These are phyloP conservation scores for Alternaria triticina DNA, from an alignment of 2,329 filamentous ascomycete genomes.

Conservation along the genomic window DNA sequence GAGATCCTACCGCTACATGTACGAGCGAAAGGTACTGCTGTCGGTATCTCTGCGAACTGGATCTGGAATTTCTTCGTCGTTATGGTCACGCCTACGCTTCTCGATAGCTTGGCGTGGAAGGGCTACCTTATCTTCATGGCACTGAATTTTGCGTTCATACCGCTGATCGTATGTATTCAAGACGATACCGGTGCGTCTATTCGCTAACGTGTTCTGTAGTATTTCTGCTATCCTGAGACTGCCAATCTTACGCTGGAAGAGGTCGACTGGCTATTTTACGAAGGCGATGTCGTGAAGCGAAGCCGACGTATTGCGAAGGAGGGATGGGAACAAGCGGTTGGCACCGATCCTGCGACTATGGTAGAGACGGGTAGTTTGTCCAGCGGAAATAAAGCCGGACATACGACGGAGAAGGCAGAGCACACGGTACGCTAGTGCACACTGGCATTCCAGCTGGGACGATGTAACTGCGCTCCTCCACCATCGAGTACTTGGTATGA, in stretches of 20 bases:
- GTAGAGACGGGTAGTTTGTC: conserved; percentile 21
- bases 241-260: conserved; percentile 45
- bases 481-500: neutral
- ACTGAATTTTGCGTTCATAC: conserved; percentile 55
- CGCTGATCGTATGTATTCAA: conserved; percentile 45
- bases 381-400: conserved; percentile 10
- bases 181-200: neutral
- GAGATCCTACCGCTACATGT: conserved; percentile 60
- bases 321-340: conserved; percentile 30
- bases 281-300: conserved; percentile 32
- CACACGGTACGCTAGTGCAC: neutral
- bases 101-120: conserved; percentile 58
- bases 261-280: conserved; percentile 45
- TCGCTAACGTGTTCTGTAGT: conserved; percentile 28
- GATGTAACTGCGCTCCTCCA: neutral
- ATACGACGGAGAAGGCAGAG: neutral
- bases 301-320: conserved; percentile 31
- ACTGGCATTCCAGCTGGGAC: neutral
- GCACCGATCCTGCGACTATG: conserved; percentile 5
- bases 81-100: conserved; percentile 60
- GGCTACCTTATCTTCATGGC: conserved; percentile 61
- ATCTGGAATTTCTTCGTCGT: conserved; percentile 59
- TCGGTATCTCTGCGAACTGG: conserved; percentile 59
- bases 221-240: conserved; percentile 52
- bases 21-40: conserved; percentile 57